Evolutionary conservation across 108 stramenopile species (phyloP).

Genomic region (Nitzschia sp.): DNA sequence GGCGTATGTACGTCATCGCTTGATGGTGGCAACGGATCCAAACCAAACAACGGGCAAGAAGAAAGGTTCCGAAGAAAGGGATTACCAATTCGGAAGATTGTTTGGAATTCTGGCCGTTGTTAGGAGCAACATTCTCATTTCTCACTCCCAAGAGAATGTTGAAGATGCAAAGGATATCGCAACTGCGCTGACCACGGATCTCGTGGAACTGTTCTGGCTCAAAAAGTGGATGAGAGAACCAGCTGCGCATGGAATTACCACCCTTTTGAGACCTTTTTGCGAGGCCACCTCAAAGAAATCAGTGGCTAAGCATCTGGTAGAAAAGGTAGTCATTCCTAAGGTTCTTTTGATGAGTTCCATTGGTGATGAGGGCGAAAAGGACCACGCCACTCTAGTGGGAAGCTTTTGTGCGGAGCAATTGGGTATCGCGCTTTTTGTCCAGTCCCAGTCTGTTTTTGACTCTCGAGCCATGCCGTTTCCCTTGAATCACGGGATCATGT

Average conservation of each 20-base stretch:
- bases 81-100: constrained; percentile 78
- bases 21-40: constrained; percentile 47
- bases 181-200: constrained; percentile 33
- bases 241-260: constrained; percentile 71
- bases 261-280: constrained; percentile 50
- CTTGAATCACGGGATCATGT: constrained; percentile 51
- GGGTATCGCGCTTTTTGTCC: constrained; percentile 61
- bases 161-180: constrained; percentile 12
- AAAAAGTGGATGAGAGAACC: constrained; percentile 86
- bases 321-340: constrained; percentile 56
- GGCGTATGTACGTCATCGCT: constrained; percentile 50
- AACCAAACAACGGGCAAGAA: constrained; percentile 50
- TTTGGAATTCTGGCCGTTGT: constrained; percentile 81
- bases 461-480: constrained; percentile 36
- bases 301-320: constrained; percentile 30
- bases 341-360: constrained; percentile 26
- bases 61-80: constrained; percentile 80
- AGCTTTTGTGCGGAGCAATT: constrained; percentile 63
- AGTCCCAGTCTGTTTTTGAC: constrained; percentile 30
- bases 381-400: constrained; percentile 27
- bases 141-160: background rate
- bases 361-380: constrained; percentile 18
- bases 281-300: constrained; percentile 2
- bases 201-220: constrained; percentile 73
- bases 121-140: constrained; percentile 60